Conservation (phyloP, 495 filamentous ascomycete species). For the Annulohypoxylon moriforme region DNA sequence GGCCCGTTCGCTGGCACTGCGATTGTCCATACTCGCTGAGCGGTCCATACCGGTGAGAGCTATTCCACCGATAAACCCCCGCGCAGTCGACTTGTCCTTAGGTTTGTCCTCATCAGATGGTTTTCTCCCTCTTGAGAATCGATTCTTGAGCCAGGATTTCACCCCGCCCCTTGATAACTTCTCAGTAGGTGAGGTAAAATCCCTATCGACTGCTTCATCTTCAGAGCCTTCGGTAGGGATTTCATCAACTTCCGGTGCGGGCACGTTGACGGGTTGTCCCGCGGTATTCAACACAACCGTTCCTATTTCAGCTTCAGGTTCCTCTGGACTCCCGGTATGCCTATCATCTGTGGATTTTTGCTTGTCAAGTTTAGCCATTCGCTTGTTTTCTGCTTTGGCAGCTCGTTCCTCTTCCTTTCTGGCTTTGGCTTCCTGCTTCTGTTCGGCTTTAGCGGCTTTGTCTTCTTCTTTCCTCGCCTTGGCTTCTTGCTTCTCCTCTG, state of each 20-base stretch:
- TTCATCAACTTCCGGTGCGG: constrained; percentile 21
- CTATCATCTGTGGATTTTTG: constrained; percentile 45
- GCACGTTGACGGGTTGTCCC: constrained; percentile 35
- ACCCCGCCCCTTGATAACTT: constrained; percentile 56
- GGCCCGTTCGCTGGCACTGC: constrained; percentile 58
- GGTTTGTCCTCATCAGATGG: constrained; percentile 49
- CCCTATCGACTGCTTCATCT: constrained; percentile 6
- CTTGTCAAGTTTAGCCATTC: constrained; percentile 57
- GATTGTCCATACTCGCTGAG: constrained; percentile 48
- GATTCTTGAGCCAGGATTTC: constrained; percentile 70
- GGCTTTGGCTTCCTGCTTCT: constrained; percentile 62
- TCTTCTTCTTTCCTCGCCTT: constrained; percentile 64
- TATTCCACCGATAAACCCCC: constrained; percentile 62
- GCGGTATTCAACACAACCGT: constrained; percentile 31
- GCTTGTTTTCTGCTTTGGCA: constrained; percentile 61
- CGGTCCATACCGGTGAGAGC: constrained; percentile 55
- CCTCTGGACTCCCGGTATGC: constrained; percentile 17
- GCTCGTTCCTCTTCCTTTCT: constrained; percentile 65
- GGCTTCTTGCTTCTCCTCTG: constrained; percentile 64
- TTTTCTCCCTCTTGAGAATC: constrained; percentile 55
- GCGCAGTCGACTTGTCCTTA: constrained; percentile 47
- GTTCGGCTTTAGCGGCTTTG: constrained; percentile 59
- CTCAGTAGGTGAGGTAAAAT: constrained; percentile 25
- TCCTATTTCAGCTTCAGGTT: constrained; percentile 22
- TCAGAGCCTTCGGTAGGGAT: constrained; percentile 10